Evolutionary conservation across 2,329 filamentous ascomycete species (phyloP).

Genomic region (Teratosphaeria zuluensis): DNA sequence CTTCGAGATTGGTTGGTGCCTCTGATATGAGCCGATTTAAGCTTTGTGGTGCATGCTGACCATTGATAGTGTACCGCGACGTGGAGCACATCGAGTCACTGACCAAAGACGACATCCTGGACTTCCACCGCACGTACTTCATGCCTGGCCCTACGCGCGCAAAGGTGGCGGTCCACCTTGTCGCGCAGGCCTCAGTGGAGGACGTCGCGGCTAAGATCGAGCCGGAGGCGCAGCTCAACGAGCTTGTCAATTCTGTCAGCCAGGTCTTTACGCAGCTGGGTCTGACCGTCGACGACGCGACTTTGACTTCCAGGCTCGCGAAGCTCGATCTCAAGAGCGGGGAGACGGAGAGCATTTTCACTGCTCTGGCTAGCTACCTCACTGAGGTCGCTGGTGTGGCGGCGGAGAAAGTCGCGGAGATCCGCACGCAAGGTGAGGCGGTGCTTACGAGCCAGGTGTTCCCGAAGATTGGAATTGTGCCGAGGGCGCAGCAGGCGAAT

Average conservation of each 20-base stretch:
- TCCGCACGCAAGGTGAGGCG: conserved; percentile 42
- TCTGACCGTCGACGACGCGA: conserved; percentile 32
- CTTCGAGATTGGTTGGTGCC: conserved; percentile 65
- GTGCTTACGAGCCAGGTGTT: conserved; percentile 35
- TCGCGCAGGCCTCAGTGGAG: conserved; percentile 53
- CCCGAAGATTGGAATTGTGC: conserved; percentile 33
- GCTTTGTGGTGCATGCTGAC: background rate
- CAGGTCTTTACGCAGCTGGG: conserved; percentile 41
- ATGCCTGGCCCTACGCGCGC: conserved; percentile 65
- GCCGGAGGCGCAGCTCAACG: conserved; percentile 33
- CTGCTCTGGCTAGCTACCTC: conserved; percentile 33
- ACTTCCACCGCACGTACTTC: conserved; percentile 70
- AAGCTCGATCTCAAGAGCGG: conserved; percentile 36
- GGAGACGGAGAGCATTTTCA: conserved; percentile 26
- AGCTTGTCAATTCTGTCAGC: conserved; percentile 33
- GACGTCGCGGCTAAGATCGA: conserved; percentile 26
- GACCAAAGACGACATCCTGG: conserved; percentile 68
- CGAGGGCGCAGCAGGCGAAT: conserved; percentile 19
- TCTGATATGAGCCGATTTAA: background rate
- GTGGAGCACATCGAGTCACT: conserved; percentile 63
- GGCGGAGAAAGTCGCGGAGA: conserved; percentile 38
- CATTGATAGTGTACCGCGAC: conserved; percentile 56
- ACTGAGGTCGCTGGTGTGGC: conserved; percentile 35
- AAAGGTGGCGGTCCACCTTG: conserved; percentile 77
- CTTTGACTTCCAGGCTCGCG: conserved; percentile 35